These are phyloP conservation scores for Leccinellum luteum DNA, from an alignment of 768 basidiomycete species.

Conservation along the genomic window DNA sequence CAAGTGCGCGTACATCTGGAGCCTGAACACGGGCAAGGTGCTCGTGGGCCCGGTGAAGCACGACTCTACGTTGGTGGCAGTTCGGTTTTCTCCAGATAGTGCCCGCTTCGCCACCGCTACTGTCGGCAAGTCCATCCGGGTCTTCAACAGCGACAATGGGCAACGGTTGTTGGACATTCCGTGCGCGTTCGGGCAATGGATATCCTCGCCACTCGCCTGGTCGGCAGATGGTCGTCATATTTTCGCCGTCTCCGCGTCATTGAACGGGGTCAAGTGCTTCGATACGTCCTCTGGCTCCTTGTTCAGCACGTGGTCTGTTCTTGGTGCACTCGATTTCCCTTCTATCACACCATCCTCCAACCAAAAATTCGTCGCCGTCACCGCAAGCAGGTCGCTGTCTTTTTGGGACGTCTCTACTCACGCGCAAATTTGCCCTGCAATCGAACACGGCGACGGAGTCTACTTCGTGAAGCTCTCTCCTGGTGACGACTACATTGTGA, in stretches of 20 bases:
- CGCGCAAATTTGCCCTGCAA: not conserved
- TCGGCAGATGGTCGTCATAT: not conserved
- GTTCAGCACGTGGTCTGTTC: not conserved
- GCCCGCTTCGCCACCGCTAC: not conserved
- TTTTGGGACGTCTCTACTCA: not conserved
- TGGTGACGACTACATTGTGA: not conserved
- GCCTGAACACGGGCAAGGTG: not conserved
- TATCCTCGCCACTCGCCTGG: not conserved
- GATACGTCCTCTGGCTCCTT: not conserved
- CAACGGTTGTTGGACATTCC: not conserved
- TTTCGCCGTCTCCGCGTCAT: not conserved
- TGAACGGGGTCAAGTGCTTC: not conserved
- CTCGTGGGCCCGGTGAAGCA: not conserved
- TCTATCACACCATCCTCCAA: not conserved
- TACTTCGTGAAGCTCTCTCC: not conserved
- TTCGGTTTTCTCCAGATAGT: not conserved
- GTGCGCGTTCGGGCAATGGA: not conserved
- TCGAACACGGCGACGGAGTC: not conserved
- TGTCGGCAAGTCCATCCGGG: not conserved
- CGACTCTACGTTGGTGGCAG: not conserved
- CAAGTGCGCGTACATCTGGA: not conserved
- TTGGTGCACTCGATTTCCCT: not conserved
- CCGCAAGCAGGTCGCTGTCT: not conserved
- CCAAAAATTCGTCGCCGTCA: not conserved
- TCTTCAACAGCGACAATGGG: not conserved